phyloP scores from a whole-genome alignment of 2,329 filamentous ascomycete species.

The Pyrenochaeta sp. region DNA sequence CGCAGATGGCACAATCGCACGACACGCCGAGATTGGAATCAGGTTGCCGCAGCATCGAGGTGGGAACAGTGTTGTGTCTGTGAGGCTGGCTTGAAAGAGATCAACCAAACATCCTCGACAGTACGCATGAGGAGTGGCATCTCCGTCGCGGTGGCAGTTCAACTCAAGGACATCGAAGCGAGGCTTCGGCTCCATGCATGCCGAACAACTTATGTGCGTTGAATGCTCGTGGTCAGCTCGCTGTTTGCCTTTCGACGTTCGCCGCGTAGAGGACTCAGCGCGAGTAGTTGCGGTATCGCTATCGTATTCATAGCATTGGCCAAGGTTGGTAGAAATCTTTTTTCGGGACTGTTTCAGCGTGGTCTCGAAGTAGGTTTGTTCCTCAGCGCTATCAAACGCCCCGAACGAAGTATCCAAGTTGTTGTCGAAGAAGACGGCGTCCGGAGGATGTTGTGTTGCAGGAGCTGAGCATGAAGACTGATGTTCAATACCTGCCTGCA shows the following conservation, averaged over 20 bases:
- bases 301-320: not conserved
- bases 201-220: slow-evolving; percentile 13
- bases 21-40: slow-evolving; percentile 16
- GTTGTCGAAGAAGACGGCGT: too few relatives aligned
- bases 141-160: slow-evolving; percentile 13
- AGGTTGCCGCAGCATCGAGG: slow-evolving; percentile 25
- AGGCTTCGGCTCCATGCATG: slow-evolving; percentile 15
- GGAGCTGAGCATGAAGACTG: not conserved
- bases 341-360: not conserved
- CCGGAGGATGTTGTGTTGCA: not conserved
- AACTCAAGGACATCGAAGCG: slow-evolving; percentile 20
- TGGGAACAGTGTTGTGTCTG: slow-evolving; percentile 28
- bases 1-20: slow-evolving; percentile 4
- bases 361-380: too few relatives aligned
- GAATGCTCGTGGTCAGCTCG: slow-evolving; percentile 2
- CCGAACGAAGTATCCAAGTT: too few relatives aligned
- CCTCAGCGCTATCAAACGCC: too few relatives aligned
- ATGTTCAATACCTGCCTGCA: slow-evolving; percentile 1
- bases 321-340: not conserved
- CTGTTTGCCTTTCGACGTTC: slow-evolving; percentile 9
- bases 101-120: slow-evolving; percentile 26
- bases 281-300: not conserved
- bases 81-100: slow-evolving; percentile 21
- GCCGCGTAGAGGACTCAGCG: slow-evolving; percentile 1
- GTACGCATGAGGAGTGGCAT: slow-evolving; percentile 20